Conservation (phyloP, 257 asterid species). For the Coffea canephora region DNA sequence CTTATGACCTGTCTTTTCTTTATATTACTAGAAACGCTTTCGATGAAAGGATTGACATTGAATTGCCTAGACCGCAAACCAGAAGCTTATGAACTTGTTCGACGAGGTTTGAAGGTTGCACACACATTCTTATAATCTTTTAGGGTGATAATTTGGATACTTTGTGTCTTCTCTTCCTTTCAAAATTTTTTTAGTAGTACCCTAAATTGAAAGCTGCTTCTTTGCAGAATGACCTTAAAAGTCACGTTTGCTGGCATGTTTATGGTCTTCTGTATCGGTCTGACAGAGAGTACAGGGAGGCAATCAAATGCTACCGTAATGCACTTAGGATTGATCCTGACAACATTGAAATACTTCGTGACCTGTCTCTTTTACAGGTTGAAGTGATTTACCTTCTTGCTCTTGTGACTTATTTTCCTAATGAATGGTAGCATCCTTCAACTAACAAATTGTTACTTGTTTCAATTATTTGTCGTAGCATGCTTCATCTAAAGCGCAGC, state of each 20-base stretch:
- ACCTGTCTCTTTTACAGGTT: slow-evolving; percentile 97
- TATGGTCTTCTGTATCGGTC: slow-evolving; percentile 96
- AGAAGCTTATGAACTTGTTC: slow-evolving; percentile 98
- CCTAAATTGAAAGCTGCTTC: slow-evolving; percentile 23
- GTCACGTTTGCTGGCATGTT: slow-evolving; percentile 99
- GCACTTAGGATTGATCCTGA: slow-evolving; percentile 97
- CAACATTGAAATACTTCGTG: slow-evolving; percentile 94
- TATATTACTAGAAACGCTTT: slow-evolving; percentile 72
- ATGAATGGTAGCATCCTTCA: neutral
- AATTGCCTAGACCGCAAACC: slow-evolving; percentile 97
- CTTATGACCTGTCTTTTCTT: slow-evolving; percentile 9
- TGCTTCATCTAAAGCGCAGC: neutral
- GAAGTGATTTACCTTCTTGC: slow-evolving; percentile 13
- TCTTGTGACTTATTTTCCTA: neutral
- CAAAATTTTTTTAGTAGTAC: neutral
- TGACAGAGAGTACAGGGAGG: slow-evolving; percentile 98
- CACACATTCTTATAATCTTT: slow-evolving; percentile 13
- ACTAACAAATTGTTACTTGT: neutral
- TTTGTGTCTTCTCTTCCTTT: slow-evolving; percentile 9
- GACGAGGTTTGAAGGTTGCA: slow-evolving; percentile 86
- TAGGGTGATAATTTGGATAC: neutral
- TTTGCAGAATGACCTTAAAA: slow-evolving; percentile 97
- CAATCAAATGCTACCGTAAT: slow-evolving; percentile 95
- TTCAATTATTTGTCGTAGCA: neutral
- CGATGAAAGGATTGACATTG: slow-evolving; percentile 96